Evolutionary conservation across 805 yeast species (phyloP).

Genomic region (Wickerhamiella allomyrinae): DNA sequence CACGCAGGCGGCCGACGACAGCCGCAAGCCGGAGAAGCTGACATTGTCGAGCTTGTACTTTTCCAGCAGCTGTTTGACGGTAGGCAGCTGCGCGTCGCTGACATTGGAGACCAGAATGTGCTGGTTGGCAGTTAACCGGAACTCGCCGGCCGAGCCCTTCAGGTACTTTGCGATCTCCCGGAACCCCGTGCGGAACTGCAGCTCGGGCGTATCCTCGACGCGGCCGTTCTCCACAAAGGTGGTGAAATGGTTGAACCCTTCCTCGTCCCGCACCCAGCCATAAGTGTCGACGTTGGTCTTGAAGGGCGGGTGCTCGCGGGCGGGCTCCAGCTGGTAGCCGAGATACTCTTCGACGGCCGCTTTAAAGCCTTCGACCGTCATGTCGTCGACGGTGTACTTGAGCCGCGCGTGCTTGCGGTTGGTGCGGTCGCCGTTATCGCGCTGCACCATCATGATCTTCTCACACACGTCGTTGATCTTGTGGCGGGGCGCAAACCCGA

Average conservation of each 20-base stretch:
- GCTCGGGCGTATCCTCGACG: slow-evolving; percentile 80
- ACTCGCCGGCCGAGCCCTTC: slow-evolving; percentile 46
- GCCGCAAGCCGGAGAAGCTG: slow-evolving; percentile 66
- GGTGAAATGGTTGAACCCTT: slow-evolving; percentile 77
- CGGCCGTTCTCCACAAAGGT: slow-evolving; percentile 93
- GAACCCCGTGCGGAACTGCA: slow-evolving; percentile 82
- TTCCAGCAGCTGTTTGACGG: slow-evolving; percentile 48
- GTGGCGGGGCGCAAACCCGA: slow-evolving; percentile 61
- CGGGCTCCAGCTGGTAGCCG: slow-evolving; percentile 61
- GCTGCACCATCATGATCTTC: slow-evolving; percentile 82
- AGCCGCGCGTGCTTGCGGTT: slow-evolving; percentile 96
- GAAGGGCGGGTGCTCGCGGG: slow-evolving; percentile 52
- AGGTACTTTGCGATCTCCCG: slow-evolving; percentile 61
- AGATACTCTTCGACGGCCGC: slow-evolving; percentile 67
- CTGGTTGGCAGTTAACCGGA: slow-evolving; percentile 92
- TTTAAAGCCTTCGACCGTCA: slow-evolving; percentile 79
- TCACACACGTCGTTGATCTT: slow-evolving; percentile 70
- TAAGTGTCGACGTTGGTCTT: slow-evolving; percentile 80
- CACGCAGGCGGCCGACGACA: slow-evolving; percentile 91
- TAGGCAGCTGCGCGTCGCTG: slow-evolving; percentile 49
- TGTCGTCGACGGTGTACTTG: slow-evolving; percentile 88
- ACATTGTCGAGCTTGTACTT: slow-evolving; percentile 74
- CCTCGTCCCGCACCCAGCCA: slow-evolving; percentile 78
- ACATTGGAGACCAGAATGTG: slow-evolving; percentile 68
- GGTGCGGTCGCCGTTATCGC: slow-evolving; percentile 88